These are phyloP conservation scores for Diaporthe citrichinensis DNA, from an alignment of 2,329 filamentous ascomycete genomes.

Conservation along the genomic window DNA sequence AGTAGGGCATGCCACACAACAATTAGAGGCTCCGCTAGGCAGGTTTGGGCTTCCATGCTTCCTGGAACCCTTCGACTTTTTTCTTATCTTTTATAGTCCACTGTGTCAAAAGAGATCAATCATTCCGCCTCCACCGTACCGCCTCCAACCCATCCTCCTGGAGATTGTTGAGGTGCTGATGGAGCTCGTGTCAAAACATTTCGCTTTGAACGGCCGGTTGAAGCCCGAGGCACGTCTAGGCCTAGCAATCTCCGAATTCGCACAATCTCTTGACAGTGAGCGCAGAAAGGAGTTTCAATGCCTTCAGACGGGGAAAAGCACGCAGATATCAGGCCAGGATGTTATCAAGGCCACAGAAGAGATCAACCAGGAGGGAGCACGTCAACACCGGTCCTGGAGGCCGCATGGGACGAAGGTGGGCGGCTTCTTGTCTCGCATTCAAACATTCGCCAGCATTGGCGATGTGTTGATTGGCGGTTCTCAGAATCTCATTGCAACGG, in stretches of 20 bases:
- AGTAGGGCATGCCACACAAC: no score
- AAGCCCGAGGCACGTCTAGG: conserved; percentile 31
- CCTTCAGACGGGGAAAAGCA: neutral
- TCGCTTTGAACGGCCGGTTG: conserved; percentile 8
- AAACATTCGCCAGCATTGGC: conserved; percentile 35
- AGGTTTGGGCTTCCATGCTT: no score
- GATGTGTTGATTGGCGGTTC: conserved; percentile 36
- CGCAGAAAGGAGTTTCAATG: neutral
- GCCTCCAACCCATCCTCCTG: neutral
- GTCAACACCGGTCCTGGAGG: conserved; percentile 27
- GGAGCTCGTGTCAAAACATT: neutral
- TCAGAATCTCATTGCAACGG: conserved; percentile 41
- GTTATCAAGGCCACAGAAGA: conserved; percentile 42
- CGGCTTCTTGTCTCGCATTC: conserved; percentile 37
- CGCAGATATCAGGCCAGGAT: neutral
- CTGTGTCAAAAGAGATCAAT: no score
- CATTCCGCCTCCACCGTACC: no score
- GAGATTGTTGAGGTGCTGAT: neutral
- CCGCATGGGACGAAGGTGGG: conserved; percentile 35
- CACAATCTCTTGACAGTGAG: neutral
- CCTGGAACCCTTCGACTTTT: no score
- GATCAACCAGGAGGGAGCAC: conserved; percentile 41
- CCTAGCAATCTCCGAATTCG: conserved; percentile 5
- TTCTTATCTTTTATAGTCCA: no score
- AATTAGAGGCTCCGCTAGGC: no score